phyloP scores from a whole-genome alignment of 1,139 yeast genomes.

The Dujonia santamariae region DNA sequence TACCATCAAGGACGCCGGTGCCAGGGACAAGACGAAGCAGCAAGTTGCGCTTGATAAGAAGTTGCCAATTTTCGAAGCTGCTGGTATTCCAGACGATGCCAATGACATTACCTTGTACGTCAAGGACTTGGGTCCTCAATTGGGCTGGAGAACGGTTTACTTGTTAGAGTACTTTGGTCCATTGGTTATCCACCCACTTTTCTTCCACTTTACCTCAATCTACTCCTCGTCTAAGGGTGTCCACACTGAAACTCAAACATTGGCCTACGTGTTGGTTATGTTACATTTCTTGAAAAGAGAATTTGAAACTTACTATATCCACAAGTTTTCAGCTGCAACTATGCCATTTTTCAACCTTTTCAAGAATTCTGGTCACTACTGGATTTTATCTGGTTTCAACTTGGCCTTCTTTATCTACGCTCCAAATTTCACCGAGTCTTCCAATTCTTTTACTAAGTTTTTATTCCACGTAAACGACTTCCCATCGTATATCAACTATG shows the following conservation, averaged over 20 bases:
- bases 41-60: conserved; percentile 32
- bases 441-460: conserved; percentile 14
- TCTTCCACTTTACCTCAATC: conserved; percentile 42
- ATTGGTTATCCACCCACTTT: conserved; percentile 68
- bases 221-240: conserved; percentile 19
- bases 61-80: conserved; percentile 26
- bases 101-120: conserved; percentile 44
- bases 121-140: conserved; percentile 91
- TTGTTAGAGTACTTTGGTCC: conserved; percentile 90
- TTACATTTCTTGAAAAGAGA: conserved; percentile 87
- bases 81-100: conserved; percentile 26
- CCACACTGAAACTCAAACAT: conserved; percentile 51
- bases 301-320: conserved; percentile 79
- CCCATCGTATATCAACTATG: conserved; percentile 20
- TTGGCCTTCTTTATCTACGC: conserved; percentile 69
- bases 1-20: conserved; percentile 26
- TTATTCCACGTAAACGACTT: conserved; percentile 33
- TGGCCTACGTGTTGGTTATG: conserved; percentile 53
- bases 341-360: conserved; percentile 89
- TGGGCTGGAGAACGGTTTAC: conserved; percentile 88
- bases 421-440: conserved; percentile 31
- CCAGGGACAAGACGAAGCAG: conserved; percentile 13
- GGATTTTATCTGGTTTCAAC: conserved; percentile 80
- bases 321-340: conserved; percentile 80
- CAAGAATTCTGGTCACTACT: conserved; percentile 87